Base-by-base conservation (phyloP, 345 rosid genomes). In the Acer campestre region DNA sequence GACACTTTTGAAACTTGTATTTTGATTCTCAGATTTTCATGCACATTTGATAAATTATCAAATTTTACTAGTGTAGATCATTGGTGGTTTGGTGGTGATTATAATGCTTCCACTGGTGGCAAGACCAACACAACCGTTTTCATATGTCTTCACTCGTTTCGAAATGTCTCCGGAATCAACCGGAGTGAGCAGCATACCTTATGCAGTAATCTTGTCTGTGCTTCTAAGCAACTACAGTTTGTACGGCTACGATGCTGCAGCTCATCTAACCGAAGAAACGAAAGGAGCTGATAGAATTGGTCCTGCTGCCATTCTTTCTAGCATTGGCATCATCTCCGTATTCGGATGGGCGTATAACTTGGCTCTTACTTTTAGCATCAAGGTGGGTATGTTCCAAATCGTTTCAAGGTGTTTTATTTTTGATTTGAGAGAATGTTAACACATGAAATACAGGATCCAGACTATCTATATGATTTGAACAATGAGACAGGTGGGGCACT, bases 231-330 rank as follows among this genome's bases (percentile, higher is more conserved):
- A 88, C 72, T 90, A 88, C 75, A 85, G 87, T 10, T 67, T 88
- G 3, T 90, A 88, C 23, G 92, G 90, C 51, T 90, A 90, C 44
- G 92, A 88, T 67, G 83, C 90, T 6, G 90, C 92, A 10, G 94
- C 90, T 2, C 92, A 90, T 81, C 75, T 88, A 18, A 90, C 94
- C 3, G 92, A 90, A 77, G 94, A 90, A 83, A 90, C 94, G 6
- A 90, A 84, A 80, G 90, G 85, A 16, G 90, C 94, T 4, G 91
- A 88, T 69, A 85, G 46, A 82, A 85, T 80, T 71, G 94, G 94
- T 64, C 94, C 94, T 59, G 78, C 86, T 46, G 88, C 92, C 8
- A 90, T 90, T 62, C 92, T 88, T 18, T 82, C 88, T 22, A 88
- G 88, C 77, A 87, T 88, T 31, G 92, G 89, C 9, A 88, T 90